Base-by-base conservation (phyloP, 108 stramenopile genomes). In the Skeletonema marinoi region DNA sequence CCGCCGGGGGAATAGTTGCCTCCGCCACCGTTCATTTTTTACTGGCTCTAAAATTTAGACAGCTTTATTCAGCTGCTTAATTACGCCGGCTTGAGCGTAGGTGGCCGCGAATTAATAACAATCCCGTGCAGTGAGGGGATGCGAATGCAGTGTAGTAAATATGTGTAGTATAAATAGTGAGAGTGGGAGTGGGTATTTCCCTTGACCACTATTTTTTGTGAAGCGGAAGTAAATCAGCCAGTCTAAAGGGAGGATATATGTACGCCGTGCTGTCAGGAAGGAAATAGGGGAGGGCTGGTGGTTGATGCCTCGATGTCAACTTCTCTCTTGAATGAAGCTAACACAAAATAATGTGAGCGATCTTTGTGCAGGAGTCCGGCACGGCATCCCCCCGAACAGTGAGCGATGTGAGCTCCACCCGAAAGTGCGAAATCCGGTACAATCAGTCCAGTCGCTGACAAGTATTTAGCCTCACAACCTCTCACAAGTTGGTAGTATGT, bases 1-100 rank as follows among this genome's bases (percentile, higher is more conserved):
- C 25, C 17, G 19, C 50, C 54, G 17, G 21, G 21, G 54, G 54
- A 9, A 56, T 21, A 56, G 54, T 56, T 25, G 2, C 25, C 25
- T 9, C 54, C 54, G 54, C 54, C 25, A 25, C 54, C 54, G 54
- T 56, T 56, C 54, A 56, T 56, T 25, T 56, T 51, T 56, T 56
- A 1, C 19, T 56, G 25, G 4, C 21, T 21, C 6, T 56, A n/a
- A 56, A 56, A 25, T 10, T 56, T 7, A 25, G 54, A 25, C 25
- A 17, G 54, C 54, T 9, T 50, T 50, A 8, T 56, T 56, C 7
- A 56, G 19, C 19, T 29, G 25, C 21, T 21, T 56, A 25, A 56
- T 56, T 21, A 8, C 2, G 25, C 9, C 6, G 25, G 25, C 1
- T 56, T 51, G 9, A 56, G 54, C 2, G 25, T 25, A 21, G 25